Conservation (phyloP, 2,329 filamentous ascomycete species). For the Aureobasidium sp. region DNA sequence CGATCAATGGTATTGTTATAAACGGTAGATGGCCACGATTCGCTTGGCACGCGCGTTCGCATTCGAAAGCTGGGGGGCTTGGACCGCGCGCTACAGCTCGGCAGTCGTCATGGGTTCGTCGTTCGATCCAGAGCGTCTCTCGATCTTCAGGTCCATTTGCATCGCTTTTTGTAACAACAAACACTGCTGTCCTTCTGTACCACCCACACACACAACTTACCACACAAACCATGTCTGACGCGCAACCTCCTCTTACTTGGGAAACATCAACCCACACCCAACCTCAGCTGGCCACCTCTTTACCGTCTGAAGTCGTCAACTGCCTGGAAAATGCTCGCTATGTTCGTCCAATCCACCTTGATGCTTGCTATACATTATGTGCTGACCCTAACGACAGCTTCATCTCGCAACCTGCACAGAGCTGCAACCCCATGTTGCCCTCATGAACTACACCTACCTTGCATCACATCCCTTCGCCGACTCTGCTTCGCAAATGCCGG, state of each 20-base stretch:
- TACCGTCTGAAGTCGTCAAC: constrained; percentile 78
- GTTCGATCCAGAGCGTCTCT: background rate
- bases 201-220: background rate
- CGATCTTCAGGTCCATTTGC: background rate
- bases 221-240: constrained; percentile 18
- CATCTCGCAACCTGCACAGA: constrained; percentile 86
- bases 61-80: background rate
- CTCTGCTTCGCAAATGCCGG: constrained; percentile 47
- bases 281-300: constrained; percentile 56
- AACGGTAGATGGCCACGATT: background rate
- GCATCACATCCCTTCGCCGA: constrained; percentile 46
- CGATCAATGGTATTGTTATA: constrained; percentile 3
- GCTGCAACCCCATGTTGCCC: constrained; percentile 79
- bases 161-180: background rate
- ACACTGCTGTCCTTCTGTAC: background rate
- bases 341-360: constrained; percentile 42
- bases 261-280: constrained; percentile 58
- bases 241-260: constrained; percentile 23
- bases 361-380: background rate
- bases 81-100: background rate
- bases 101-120: constrained; percentile 7
- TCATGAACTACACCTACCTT: constrained; percentile 99
- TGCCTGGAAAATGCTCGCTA: constrained; percentile 94
- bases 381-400: constrained; percentile 48
- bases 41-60: background rate